Base-by-base conservation (phyloP, 306 rosid species). In the Glycine soja region DNA sequence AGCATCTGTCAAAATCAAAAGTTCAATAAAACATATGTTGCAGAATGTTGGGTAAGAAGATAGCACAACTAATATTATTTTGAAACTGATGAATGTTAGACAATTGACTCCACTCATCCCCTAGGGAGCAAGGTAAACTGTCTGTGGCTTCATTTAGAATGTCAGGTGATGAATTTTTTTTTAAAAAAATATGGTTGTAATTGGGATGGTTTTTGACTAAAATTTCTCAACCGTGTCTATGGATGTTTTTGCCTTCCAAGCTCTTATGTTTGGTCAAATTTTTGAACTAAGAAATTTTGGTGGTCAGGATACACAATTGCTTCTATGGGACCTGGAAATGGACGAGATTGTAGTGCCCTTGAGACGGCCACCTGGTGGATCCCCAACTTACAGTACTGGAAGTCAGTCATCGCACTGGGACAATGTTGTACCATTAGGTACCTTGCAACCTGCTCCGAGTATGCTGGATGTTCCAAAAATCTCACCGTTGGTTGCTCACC, bases 321-420 rank as follows among this genome's bases (percentile, higher is more conserved):
- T 96, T 75, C 87, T 95, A 62, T 94, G 98, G 98, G 97, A 94
- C 86, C 89, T 94, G 69, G 94, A 92, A 82, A 85, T 87, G 93
- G 98, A 94, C 6, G 98, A 94, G 90, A 94, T 92, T 69, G 97
- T 88, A 36, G 98, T 92, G 76, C 98, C 99, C 58, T 88, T 93
- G 77, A 89, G 97, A 40, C 93, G 97, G 48, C 92, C 94, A 13
- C 92, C 98, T 8, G 98, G 98, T 70, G 97, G 99, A 8, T 96
- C 99, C 63, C 99, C 99, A 1, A 89, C 98, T 1, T 93, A 80
- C 80, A 93, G 97, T 83, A 42, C 98, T 10, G 99, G 98, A 85
- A 93, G 94, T 81, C 99, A 93, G 87, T 96, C 99, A 46, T 84
- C 99, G 8, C 97, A 92, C 50, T 96, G 99, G 98, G 99, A 96